phyloP scores from a whole-genome alignment of 2,329 filamentous ascomycete genomes.

The Colletotrichum liriopes region DNA sequence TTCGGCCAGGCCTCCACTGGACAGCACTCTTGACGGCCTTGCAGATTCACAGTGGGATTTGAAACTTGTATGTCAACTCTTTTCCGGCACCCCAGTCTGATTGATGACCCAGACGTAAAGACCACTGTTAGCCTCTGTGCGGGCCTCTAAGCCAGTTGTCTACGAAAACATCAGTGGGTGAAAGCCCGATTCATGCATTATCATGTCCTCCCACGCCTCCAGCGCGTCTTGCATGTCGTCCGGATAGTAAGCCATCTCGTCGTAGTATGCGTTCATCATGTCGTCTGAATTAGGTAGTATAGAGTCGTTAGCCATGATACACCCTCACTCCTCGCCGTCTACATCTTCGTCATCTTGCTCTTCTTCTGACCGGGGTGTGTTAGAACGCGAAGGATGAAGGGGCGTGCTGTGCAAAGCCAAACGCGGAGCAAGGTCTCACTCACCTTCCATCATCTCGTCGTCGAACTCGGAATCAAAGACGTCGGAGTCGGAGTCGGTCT shows the following conservation, averaged over 20 bases:
- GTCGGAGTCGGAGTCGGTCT: conserved; percentile 3
- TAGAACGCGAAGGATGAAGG: not conserved
- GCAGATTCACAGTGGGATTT: not conserved
- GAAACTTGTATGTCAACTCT: not conserved
- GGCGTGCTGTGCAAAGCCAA: not conserved
- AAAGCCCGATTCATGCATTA: conserved; percentile 23
- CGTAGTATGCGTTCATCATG: conserved; percentile 11
- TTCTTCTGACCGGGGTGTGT: conserved; percentile 5
- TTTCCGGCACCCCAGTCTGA: not conserved
- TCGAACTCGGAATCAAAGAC: conserved; percentile 16
- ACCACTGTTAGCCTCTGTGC: not conserved
- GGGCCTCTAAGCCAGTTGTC: not conserved
- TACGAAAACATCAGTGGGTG: not conserved
- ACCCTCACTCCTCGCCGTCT: conserved; percentile 16
- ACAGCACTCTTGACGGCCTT: not conserved
- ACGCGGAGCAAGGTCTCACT: not conserved
- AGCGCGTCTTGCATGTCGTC: conserved; percentile 16
- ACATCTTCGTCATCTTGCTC: conserved; percentile 6
- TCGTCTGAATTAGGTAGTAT: conserved; percentile 14
- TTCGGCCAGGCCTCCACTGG: not conserved
- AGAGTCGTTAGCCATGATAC: conserved; percentile 15
- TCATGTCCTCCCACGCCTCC: conserved; percentile 26
- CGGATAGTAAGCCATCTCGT: conserved; percentile 20
- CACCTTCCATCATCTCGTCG: conserved; percentile 34
- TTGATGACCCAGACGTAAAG: not conserved